These are phyloP conservation scores for Diospyros kaki DNA, from an alignment of 148 eudicot genomes.

Conservation along the genomic window DNA sequence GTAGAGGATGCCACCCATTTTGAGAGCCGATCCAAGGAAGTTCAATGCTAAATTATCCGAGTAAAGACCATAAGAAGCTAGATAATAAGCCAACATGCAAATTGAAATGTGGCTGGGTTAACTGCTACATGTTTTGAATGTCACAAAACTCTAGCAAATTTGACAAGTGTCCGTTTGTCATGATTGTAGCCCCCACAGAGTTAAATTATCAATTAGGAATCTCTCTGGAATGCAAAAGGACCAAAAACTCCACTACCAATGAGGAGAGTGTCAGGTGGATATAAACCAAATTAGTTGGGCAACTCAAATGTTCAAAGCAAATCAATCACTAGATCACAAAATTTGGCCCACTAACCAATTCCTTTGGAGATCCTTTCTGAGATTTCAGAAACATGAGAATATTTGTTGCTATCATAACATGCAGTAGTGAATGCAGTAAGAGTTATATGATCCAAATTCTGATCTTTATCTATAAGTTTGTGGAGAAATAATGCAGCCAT, in stretches of 20 bases:
- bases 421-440: slow-evolving; percentile 75
- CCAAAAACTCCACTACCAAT: not conserved
- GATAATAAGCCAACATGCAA: not conserved
- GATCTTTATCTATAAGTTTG: slow-evolving; percentile 59
- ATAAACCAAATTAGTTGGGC: not conserved
- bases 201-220: not conserved
- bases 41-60: slow-evolving; percentile 2
- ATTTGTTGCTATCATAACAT: slow-evolving; percentile 63
- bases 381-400: slow-evolving; percentile 65
- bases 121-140: not conserved
- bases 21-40: not conserved
- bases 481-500: slow-evolving; percentile 57
- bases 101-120: not conserved
- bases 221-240: slow-evolving; percentile 3
- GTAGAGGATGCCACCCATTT: not conserved
- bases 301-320: not conserved
- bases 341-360: slow-evolving; percentile 22
- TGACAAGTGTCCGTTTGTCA: not conserved
- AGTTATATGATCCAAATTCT: slow-evolving; percentile 53
- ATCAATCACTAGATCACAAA: not conserved
- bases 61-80: not conserved
- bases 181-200: not conserved
- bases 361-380: slow-evolving; percentile 43
- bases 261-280: not conserved
- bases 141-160: not conserved